phyloP scores from a whole-genome alignment of 148 eudicot genomes.

The Polygonum aviculare region DNA sequence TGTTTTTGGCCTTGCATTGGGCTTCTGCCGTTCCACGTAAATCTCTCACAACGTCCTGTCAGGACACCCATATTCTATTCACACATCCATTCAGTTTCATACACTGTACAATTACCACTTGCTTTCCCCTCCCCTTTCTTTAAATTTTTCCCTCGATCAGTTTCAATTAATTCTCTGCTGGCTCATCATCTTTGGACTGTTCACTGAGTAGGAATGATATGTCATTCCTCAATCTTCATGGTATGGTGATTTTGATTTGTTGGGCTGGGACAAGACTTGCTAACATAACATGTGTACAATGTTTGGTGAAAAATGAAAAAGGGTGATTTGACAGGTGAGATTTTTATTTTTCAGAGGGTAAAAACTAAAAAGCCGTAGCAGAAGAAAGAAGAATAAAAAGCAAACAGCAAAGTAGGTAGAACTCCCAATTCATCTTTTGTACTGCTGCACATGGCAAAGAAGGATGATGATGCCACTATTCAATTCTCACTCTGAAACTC shows the following conservation, averaged over 20 bases:
- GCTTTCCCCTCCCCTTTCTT: too few relatives aligned
- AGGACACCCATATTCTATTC: too few relatives aligned
- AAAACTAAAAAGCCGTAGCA: neutral
- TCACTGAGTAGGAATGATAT: neutral
- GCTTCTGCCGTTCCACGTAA: too few relatives aligned
- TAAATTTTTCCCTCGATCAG: too few relatives aligned
- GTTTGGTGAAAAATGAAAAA: neutral
- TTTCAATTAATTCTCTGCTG: neutral
- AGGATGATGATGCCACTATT: neutral
- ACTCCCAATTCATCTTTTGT: neutral
- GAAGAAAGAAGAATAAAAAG: neutral
- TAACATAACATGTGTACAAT: neutral
- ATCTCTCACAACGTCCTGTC: too few relatives aligned
- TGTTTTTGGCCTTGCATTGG: too few relatives aligned
- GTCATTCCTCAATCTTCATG: conserved; percentile 1
- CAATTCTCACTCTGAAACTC: too few relatives aligned
- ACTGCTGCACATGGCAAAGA: neutral
- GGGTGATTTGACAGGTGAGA: neutral
- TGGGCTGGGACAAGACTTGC: neutral
- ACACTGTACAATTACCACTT: too few relatives aligned
- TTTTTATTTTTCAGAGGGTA: neutral
- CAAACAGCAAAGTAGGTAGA: neutral
- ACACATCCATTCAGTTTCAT: too few relatives aligned
- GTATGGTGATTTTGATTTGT: neutral
- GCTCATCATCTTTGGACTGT: neutral